Evolutionary conservation across 202 grass and related monocot species (phyloP).

Genomic region (Schoenoplectus triqueter): DNA sequence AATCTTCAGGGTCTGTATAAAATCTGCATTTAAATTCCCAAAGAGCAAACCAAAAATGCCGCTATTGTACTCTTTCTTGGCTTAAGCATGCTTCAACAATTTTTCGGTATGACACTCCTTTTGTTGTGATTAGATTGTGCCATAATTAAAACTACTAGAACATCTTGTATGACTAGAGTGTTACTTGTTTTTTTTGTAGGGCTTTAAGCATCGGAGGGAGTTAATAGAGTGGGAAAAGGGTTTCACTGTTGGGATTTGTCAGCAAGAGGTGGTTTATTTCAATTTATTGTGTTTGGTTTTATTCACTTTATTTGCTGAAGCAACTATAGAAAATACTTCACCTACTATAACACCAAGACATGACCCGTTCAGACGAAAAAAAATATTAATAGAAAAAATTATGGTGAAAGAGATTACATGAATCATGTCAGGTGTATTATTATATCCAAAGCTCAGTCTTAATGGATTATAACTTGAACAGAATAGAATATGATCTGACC

Average conservation of each 20-base stretch:
- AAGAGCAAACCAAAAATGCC: slow-evolving; percentile 40
- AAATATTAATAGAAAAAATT: background rate
- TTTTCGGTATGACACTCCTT: slow-evolving; percentile 17
- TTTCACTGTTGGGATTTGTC: background rate
- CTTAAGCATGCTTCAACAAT: background rate
- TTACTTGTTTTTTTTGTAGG: slow-evolving; percentile 1
- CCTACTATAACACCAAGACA: background rate
- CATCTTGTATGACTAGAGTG: background rate
- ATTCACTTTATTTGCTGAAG: slow-evolving; percentile 2
- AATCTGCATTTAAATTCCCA: slow-evolving; percentile 27
- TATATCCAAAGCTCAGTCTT: background rate
- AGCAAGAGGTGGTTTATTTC: background rate
- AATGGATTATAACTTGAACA: background rate
- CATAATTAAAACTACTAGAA: background rate
- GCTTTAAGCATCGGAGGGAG: background rate
- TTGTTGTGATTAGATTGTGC: slow-evolving; percentile 9
- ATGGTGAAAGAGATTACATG: background rate
- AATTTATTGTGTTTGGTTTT: background rate
- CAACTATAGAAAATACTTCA: background rate
- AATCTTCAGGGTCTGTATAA: slow-evolving; percentile 42
- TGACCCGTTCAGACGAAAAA: background rate
- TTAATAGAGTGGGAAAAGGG: background rate
- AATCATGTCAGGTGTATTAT: background rate
- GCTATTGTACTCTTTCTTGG: background rate
- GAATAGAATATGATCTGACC: too few relatives aligned